Evolutionary conservation across 2,329 filamentous ascomycete genomes (phyloP).

Genomic region (Trichoderma sp.): DNA sequence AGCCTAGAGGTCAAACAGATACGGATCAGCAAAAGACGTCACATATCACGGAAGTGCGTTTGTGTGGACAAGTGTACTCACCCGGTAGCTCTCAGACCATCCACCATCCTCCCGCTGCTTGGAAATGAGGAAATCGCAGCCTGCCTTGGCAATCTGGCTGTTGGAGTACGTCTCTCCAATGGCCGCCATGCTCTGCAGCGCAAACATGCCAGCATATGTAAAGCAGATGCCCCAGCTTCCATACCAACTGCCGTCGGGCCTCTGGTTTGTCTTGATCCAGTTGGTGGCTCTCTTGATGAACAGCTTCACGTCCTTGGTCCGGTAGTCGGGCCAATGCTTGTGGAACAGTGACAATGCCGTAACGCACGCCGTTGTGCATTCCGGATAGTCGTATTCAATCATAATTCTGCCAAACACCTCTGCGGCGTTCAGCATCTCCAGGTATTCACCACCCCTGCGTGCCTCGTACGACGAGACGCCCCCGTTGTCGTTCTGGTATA

Average conservation of each 20-base stretch:
- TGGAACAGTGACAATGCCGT: slow-evolving; percentile 83
- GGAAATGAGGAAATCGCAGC: slow-evolving; percentile 82
- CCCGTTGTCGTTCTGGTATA: slow-evolving; percentile 85
- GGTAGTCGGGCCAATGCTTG: slow-evolving; percentile 79
- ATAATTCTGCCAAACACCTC: slow-evolving; percentile 97
- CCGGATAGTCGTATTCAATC: slow-evolving; percentile 97
- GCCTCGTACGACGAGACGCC: slow-evolving; percentile 91
- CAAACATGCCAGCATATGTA: slow-evolving; percentile 96
- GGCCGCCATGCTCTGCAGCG: slow-evolving; percentile 79
- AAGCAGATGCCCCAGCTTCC: slow-evolving; percentile 98
- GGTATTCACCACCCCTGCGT: slow-evolving; percentile 71
- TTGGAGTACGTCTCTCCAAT: slow-evolving; percentile 81
- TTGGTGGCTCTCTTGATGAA: slow-evolving; percentile 74
- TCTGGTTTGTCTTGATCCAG: slow-evolving; percentile 82
- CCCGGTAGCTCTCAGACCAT: slow-evolving; percentile 93
- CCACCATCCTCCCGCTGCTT: slow-evolving; percentile 88
- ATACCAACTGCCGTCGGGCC: slow-evolving; percentile 90
- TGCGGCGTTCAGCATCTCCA: slow-evolving; percentile 90
- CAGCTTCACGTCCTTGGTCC: slow-evolving; percentile 69
- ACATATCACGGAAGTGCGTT: not conserved
- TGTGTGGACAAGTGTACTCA: slow-evolving; percentile 39
- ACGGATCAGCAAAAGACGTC: slow-evolving; percentile 27
- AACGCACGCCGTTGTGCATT: slow-evolving; percentile 94
- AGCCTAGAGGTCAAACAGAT: slow-evolving; percentile 49
- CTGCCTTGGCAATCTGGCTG: slow-evolving; percentile 69